These are phyloP conservation scores for Verticillium tricorpus DNA, from an alignment of 2,329 filamentous ascomycete species.

Conservation along the genomic window DNA sequence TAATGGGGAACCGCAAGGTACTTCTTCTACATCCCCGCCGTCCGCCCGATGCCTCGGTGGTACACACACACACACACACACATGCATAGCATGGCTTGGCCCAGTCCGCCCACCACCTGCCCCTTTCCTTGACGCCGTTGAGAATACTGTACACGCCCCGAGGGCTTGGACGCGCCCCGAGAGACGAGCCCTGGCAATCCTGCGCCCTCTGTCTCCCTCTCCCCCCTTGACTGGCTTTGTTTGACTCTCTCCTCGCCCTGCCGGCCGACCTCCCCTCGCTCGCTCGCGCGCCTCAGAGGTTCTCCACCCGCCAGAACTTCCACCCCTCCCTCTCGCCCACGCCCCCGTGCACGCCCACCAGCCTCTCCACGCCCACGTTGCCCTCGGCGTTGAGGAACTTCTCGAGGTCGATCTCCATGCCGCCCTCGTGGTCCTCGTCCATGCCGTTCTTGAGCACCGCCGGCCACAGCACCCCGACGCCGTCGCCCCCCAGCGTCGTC, in stretches of 20 bases:
- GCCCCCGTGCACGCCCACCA: conserved; percentile 75
- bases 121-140: neutral
- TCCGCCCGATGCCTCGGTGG: too few species aligned
- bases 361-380: conserved; percentile 73
- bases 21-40: neutral
- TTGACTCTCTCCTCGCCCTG: neutral
- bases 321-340: conserved; percentile 70
- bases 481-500: conserved; percentile 87
- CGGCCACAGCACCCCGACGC: conserved; percentile 90
- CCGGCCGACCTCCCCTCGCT: neutral
- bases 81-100: neutral
- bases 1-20: conserved; percentile 1
- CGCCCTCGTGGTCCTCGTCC: conserved; percentile 72
- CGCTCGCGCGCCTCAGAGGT: conserved; percentile 16
- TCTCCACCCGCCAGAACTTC: conserved; percentile 78
- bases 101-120: neutral
- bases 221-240: neutral
- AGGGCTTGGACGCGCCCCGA: too few species aligned
- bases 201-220: neutral
- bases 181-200: neutral
- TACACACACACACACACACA: neutral
- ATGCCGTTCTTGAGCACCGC: conserved; percentile 82
- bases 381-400: conserved; percentile 77
- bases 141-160: neutral
- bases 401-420: conserved; percentile 90